phyloP scores from a whole-genome alignment of 192 early-diverging fungal genomes.

The Funneliformis mosseae region DNA sequence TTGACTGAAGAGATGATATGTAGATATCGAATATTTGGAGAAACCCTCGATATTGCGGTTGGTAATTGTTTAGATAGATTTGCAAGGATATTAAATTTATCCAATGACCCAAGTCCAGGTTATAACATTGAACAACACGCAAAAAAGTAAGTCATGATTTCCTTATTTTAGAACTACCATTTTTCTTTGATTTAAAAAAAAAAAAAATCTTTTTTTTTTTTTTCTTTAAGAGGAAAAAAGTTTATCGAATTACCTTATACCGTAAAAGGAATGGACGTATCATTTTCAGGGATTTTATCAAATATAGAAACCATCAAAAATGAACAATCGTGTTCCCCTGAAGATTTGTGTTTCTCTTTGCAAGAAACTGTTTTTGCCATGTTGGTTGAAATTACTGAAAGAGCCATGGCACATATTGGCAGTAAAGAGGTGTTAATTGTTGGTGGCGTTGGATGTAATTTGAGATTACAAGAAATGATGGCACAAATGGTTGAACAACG shows the following conservation, averaged over 20 bases:
- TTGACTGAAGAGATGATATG: neutral
- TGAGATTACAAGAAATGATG: conserved; percentile 98
- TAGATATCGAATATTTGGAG: conserved; percentile 95
- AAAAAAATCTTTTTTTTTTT: neutral
- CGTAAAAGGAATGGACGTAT: conserved; percentile 99
- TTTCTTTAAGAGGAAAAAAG: conserved; percentile 79
- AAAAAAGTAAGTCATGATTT: conserved; percentile 61
- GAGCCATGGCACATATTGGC: conserved; percentile 98
- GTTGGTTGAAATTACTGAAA: conserved; percentile 98
- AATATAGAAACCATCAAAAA: conserved; percentile 79
- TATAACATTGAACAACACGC: conserved; percentile 98
- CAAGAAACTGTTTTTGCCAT: conserved; percentile 99
- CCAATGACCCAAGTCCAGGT: conserved; percentile 96
- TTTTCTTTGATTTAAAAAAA: conserved; percentile 4
- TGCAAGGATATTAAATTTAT: conserved; percentile 87
- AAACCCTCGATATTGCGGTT: conserved; percentile 97
- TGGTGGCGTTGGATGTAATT: conserved; percentile 96
- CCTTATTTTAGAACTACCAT: neutral
- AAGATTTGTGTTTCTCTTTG: conserved; percentile 95
- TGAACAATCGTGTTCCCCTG: conserved; percentile 65
- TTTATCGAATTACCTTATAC: conserved; percentile 91
- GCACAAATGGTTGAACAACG: conserved; percentile 89
- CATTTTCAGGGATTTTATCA: conserved; percentile 94
- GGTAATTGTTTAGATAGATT: conserved; percentile 99
- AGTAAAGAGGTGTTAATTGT: conserved; percentile 90